Evolutionary conservation across 2,329 filamentous ascomycete species (phyloP).

Genomic region (Tolypocladium sp.): DNA sequence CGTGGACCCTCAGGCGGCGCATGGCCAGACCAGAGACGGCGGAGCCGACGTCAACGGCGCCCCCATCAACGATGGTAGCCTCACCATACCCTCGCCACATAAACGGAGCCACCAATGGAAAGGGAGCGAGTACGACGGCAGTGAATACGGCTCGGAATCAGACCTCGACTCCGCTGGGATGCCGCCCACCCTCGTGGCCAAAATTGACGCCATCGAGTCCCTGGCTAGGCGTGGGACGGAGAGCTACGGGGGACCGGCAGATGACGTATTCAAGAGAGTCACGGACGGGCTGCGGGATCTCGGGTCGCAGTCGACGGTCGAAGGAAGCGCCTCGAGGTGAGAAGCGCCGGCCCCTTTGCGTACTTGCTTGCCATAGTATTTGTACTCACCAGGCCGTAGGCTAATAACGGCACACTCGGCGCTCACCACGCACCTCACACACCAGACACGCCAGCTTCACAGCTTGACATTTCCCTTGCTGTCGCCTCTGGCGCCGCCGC

Average conservation of each 20-base stretch:
- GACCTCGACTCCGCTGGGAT: constrained; percentile 63
- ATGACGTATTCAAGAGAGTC: constrained; percentile 59
- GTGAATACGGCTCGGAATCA: constrained; percentile 64
- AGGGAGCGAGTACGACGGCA: constrained; percentile 59
- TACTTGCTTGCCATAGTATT: not conserved
- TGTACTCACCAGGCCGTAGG: constrained; percentile 30
- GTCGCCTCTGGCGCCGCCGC: constrained; percentile 56
- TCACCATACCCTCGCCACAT: constrained; percentile 34
- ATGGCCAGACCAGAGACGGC: not conserved
- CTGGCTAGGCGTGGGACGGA: constrained; percentile 58
- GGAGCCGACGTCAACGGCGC: constrained; percentile 9
- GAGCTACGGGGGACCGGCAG: constrained; percentile 53
- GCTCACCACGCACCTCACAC: constrained; percentile 62
- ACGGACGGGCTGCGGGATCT: constrained; percentile 62
- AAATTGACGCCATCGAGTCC: constrained; percentile 65
- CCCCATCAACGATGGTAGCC: constrained; percentile 24
- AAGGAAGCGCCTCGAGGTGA: constrained; percentile 63
- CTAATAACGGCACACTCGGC: constrained; percentile 69
- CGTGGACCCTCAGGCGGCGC: not conserved
- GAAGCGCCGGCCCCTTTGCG: constrained; percentile 5
- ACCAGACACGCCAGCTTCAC: constrained; percentile 69
- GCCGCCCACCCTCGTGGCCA: constrained; percentile 54
- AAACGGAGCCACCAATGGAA: constrained; percentile 40
- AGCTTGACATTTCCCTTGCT: constrained; percentile 62
- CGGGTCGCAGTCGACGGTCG: constrained; percentile 63